Base-by-base conservation (phyloP, 345 rosid species). In the Citrus maxima region DNA sequence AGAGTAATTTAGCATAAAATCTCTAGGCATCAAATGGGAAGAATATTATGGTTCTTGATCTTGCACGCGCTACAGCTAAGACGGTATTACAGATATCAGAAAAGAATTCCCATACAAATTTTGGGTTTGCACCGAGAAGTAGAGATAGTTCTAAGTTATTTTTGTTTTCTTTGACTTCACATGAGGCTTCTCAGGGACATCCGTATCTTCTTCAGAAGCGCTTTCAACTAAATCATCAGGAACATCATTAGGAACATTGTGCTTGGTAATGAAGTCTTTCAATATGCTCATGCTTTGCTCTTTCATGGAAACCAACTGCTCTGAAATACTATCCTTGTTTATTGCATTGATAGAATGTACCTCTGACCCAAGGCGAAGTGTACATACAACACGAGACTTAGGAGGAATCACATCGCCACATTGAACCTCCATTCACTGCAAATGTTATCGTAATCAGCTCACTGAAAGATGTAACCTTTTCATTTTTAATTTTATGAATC, bases 261-360 rank as follows among this genome's bases (percentile, higher is more conserved):
- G 92, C 61, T 83, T 93, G 78, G 96, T 89, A 77, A 95, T 91
- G 89, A 87, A 95, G 59, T 93, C 96, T 86, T 91, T 95, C 55
- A 93, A 81, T 65, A 90, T 30, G 73, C 70, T 80, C 97, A 92
- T 95, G 86, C 92, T 92, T 85, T 90, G 84, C 77, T 88, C 96
- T 83, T 93, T 95, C 90, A 91, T 81, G 30, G 90, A 88, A 80
- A 79, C 86, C 86, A 95, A 77, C 82, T 93, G 96, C 81, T 88
- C 90, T 1, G 92, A 87, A 3, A 95, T 77, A 42, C 77, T 61
- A 25, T 92, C 90, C 65, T 82, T 72, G 73, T n/a, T 68, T 38
- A 84, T 85, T 59, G 85, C 86, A 64, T 69, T 84, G 49, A 92
- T 78, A 0, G 85, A 80, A 84, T 86, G 86, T n/a, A 54, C 73